phyloP scores from a whole-genome alignment of 257 asterid genomes.

The Pogostemon cablin region DNA sequence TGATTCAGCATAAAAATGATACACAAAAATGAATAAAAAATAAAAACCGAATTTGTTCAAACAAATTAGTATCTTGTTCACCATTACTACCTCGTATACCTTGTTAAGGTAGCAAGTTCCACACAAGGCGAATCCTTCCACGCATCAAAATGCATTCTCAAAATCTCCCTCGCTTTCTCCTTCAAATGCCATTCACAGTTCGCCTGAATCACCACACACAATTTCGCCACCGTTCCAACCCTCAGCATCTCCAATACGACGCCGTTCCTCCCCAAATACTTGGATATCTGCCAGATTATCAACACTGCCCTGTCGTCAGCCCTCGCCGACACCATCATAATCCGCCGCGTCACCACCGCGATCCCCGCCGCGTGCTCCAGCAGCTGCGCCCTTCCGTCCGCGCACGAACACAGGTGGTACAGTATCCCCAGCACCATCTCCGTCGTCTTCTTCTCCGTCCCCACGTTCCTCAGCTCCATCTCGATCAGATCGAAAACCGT shows the following conservation, averaged over 20 bases:
- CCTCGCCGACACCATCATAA: conserved; percentile 53
- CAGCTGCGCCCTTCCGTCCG: conserved; percentile 77
- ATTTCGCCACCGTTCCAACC: conserved; percentile 74
- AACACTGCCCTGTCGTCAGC: conserved; percentile 56
- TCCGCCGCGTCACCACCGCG: conserved; percentile 58
- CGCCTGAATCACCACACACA: conserved; percentile 80
- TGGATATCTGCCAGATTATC: conserved; percentile 48
- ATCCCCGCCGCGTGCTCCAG: conserved; percentile 65
- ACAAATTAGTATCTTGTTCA: no score
- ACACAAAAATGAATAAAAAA: no score
- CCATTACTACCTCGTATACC: not conserved
- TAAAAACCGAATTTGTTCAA: no score
- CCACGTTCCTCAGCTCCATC: conserved; percentile 39
- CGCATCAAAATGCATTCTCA: conserved; percentile 61
- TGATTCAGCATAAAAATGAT: no score
- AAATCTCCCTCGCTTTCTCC: conserved; percentile 63
- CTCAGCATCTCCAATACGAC: conserved; percentile 78
- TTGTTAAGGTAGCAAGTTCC: not conserved
- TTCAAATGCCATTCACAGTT: conserved; percentile 58
- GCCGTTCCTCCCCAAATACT: conserved; percentile 59
- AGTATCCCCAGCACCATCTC: conserved; percentile 50
- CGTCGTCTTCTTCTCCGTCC: conserved; percentile 41
- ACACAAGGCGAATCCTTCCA: conserved; percentile 84
- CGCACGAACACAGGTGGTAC: conserved; percentile 59
- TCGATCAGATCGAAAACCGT: conserved; percentile 60